A percentile compares a stretch with the other conserved stretches of the same genome.
These are phyloP conservation scores for Tephrocybe sp. DNA, from an alignment of 768 basidiomycete genomes.

Conservation along the genomic window DNA sequence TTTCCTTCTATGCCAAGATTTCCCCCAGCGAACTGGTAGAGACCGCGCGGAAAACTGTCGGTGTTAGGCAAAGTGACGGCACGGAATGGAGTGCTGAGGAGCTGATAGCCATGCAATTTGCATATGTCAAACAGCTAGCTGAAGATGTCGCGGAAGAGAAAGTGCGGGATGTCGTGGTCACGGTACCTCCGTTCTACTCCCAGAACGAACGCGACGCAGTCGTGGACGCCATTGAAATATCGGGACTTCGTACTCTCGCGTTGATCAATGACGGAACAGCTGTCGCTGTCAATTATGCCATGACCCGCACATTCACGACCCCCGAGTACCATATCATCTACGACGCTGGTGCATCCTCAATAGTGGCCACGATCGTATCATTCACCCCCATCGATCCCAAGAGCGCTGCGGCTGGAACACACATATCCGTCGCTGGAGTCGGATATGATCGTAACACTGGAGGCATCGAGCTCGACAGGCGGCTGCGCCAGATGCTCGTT, in stretches of 20 bases:
- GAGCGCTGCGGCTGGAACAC: slow-evolving; percentile 55
- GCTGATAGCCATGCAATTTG: slow-evolving; percentile 90
- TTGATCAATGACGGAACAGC: slow-evolving; percentile 93
- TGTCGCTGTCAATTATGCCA: slow-evolving; percentile 97
- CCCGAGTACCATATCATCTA: slow-evolving; percentile 90
- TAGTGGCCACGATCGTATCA: slow-evolving; percentile 74
- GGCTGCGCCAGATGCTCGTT: slow-evolving; percentile 78
- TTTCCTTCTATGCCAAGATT: slow-evolving; percentile 59
- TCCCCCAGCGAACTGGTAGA: slow-evolving; percentile 51
- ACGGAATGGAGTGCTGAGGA: slow-evolving; percentile 85
- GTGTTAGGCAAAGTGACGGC: slow-evolving; percentile 58
- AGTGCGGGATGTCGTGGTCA: slow-evolving; percentile 82
- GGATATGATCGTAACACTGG: slow-evolving; percentile 78
- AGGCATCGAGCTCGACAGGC: slow-evolving; percentile 83
- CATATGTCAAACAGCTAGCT: slow-evolving; percentile 87
- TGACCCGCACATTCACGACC: slow-evolving; percentile 84
- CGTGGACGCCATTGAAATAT: slow-evolving; percentile 88
- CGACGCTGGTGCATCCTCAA: slow-evolving; percentile 88
- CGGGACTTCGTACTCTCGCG: slow-evolving; percentile 80
- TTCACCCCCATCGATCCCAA: slow-evolving; percentile 61
- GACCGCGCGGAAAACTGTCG: slow-evolving; percentile 60
- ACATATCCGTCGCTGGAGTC: slow-evolving; percentile 75
- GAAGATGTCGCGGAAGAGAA: slow-evolving; percentile 73
- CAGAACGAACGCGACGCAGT: slow-evolving; percentile 92
- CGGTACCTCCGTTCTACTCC: slow-evolving; percentile 88